phyloP scores from a whole-genome alignment of 768 basidiomycete genomes.

The Hygrocybe coccinea region DNA sequence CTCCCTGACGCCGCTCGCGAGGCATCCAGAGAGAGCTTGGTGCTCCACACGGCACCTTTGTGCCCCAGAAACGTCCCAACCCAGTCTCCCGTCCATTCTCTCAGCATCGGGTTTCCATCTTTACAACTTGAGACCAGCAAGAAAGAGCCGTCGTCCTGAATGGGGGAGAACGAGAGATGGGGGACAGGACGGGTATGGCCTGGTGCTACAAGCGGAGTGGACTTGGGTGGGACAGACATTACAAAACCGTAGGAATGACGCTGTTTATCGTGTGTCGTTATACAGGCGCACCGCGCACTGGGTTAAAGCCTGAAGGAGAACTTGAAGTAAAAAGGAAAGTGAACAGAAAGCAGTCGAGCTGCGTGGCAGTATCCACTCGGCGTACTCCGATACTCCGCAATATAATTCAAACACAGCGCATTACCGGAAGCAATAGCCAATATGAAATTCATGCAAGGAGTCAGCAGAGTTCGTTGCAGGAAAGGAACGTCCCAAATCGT shows the following conservation, averaged over 20 bases:
- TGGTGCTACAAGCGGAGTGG: conserved; percentile 76
- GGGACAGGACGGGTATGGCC: conserved; percentile 87
- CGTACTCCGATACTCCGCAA: no score
- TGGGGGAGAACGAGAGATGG: conserved; percentile 86
- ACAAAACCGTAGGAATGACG: conserved; percentile 9
- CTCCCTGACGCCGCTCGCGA: conserved; percentile 87
- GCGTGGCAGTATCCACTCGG: no score
- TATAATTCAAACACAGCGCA: no score
- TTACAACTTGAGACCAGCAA: conserved; percentile 95
- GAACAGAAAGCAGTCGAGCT: no score
- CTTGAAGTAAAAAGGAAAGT: no score
- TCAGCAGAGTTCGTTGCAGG: no score
- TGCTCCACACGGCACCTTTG: conserved; percentile 96
- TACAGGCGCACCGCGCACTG: conserved; percentile 55
- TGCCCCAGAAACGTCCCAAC: conserved; percentile 88
- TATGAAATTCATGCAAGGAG: no score
- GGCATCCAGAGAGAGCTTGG: conserved; percentile 82
- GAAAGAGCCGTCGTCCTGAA: conserved; percentile 81
- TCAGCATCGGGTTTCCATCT: conserved; percentile 96
- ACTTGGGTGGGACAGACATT: conserved; percentile 63
- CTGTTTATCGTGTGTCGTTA: conserved; percentile 31
- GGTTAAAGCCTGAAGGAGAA: conserved; percentile 2
- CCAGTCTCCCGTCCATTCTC: conserved; percentile 99
- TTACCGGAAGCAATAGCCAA: no score
- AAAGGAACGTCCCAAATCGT: no score